Evolutionary conservation across 1,284 basidiomycete species (phyloP).

Genomic region (Mycena citricolor): DNA sequence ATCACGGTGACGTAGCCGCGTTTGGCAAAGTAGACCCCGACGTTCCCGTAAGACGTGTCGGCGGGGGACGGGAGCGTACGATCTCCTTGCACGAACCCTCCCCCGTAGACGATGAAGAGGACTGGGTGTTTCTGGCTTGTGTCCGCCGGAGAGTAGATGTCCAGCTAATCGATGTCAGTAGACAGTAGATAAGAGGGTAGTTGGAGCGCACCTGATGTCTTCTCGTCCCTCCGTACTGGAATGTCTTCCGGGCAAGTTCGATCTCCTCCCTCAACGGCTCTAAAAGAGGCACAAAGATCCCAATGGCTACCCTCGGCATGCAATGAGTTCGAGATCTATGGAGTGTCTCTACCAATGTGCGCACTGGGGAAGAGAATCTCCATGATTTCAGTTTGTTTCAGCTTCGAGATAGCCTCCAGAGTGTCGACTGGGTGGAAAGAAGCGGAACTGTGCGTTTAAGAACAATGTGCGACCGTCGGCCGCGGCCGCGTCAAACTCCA

Average conservation of each 20-base stretch:
- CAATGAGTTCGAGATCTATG: not conserved
- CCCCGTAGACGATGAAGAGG: slow-evolving; percentile 64
- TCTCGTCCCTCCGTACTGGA: slow-evolving; percentile 52
- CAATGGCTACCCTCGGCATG: slow-evolving; percentile 35
- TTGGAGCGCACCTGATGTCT: slow-evolving; percentile 48
- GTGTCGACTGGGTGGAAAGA: no score
- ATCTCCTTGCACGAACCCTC: slow-evolving; percentile 53
- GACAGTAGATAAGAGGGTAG: not conserved
- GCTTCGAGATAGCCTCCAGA: slow-evolving; percentile 36
- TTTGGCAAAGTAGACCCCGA: slow-evolving; percentile 59
- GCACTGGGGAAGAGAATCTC: slow-evolving; percentile 40
- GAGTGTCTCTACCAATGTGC: slow-evolving; percentile 25
- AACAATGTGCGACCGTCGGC: no score
- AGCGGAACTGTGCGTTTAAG: no score
- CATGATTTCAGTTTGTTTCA: slow-evolving; percentile 33
- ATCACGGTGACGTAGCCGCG: slow-evolving; percentile 60
- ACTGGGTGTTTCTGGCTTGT: slow-evolving; percentile 43
- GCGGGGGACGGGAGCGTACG: slow-evolving; percentile 45
- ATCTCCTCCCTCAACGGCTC: slow-evolving; percentile 42
- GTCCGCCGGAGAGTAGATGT: slow-evolving; percentile 55
- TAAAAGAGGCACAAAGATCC: slow-evolving; percentile 45
- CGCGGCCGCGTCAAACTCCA: no score
- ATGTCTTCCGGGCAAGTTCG: slow-evolving; percentile 46
- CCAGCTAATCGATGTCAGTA: slow-evolving; percentile 37
- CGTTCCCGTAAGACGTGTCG: slow-evolving; percentile 50